Evolutionary conservation across 2,329 filamentous ascomycete genomes (phyloP), one percentile per base, ranked within the genome.

Genomic region (Botryotinia convoluta): DNA sequence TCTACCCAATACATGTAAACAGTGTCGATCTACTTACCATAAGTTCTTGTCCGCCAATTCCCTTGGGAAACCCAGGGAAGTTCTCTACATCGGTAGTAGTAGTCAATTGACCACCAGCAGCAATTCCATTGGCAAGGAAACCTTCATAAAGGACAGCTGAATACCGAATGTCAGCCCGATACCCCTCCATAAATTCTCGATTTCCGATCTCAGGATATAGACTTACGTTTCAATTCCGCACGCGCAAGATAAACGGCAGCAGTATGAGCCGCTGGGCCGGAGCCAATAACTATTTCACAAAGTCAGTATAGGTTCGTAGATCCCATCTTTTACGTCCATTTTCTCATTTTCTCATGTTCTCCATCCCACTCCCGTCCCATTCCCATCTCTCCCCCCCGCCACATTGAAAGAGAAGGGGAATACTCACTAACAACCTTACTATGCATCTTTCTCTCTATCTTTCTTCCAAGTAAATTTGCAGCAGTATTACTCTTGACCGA

Each of bases 71-170:
- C 65, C 96, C 96, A 39, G 96, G 96, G 84, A 92, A 99, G 88
- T 99, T 99, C 87, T 99, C 96, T 74, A 99, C 91, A 78, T 99
- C 97, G 80, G 97, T 98, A 72, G 96, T 99, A 39, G 97, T 99
- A 72, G 97, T 99, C 78, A 99, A 88, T 87, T 99, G 96, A 73
- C 96, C 96, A 78, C 96, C 96, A 62, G 96, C 94, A 10, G 96
- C 96, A 80, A 97, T 97, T 81, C 95, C 96, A 81, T 98, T 96
- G 79, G 96, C 96, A 83, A 99, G 91, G 88, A 99, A 97, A 79
- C 96, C 96, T 86, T 99, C 96, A 83, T 98, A 99, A 78, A 99
- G 88, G 76, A 98, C 93, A 76, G 96, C 90, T 81, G 71, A 42
- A 59, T 8, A 29, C 18, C n/a, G 10, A 42, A 39, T 10, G 64